Evolutionary conservation across 202 grass and related monocot genomes (phyloP).

Genomic region (Cymbopogon flexuosus): DNA sequence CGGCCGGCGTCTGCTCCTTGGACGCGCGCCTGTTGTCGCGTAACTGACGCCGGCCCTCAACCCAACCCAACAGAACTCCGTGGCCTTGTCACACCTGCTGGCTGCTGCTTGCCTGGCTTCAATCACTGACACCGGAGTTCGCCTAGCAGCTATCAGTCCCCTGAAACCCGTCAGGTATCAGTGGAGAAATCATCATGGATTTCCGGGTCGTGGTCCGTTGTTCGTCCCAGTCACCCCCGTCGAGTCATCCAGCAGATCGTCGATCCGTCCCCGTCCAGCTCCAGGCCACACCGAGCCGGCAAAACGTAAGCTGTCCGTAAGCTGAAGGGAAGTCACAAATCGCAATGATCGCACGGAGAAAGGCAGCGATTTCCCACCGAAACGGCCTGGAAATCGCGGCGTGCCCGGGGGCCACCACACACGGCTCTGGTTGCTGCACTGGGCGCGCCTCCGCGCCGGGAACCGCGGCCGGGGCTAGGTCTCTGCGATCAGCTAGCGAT

Average conservation of each 20-base stretch:
- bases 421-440: background rate
- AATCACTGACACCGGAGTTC: background rate
- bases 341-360: constrained; percentile 34
- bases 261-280: background rate
- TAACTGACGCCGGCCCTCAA: background rate
- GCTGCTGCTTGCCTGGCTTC: background rate
- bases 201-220: background rate
- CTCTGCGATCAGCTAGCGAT: background rate
- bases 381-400: background rate
- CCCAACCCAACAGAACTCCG: constrained; percentile 19
- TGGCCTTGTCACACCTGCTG: constrained; percentile 7
- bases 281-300: background rate
- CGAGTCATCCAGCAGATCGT: background rate
- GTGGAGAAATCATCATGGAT: constrained; percentile 6
- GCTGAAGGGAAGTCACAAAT: background rate
- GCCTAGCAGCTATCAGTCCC: background rate
- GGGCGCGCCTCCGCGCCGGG: background rate
- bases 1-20: constrained; percentile 12
- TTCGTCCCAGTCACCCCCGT: background rate
- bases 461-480: background rate
- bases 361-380: background rate
- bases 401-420: background rate
- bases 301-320: constrained; percentile 31
- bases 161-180: background rate
- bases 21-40: constrained; percentile 9